Evolutionary conservation across 2,329 filamentous ascomycete species (phyloP).

Genomic region (Thielaviopsis punctulata): DNA sequence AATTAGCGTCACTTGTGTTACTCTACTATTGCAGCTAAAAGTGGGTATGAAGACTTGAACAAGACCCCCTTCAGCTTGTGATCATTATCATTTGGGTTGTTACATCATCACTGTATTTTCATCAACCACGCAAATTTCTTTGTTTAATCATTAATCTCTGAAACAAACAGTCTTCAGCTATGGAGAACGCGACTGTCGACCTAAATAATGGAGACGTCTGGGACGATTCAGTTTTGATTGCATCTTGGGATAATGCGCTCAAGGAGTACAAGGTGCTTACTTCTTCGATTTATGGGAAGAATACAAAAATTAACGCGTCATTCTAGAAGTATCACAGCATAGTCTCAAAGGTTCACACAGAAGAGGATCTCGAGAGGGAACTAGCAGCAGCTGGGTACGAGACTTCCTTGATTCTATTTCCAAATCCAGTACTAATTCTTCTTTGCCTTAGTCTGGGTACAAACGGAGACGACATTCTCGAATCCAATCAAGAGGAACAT

Average conservation of each 20-base stretch:
- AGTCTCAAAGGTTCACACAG: slow-evolving; percentile 46
- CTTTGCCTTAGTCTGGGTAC: slow-evolving; percentile 1
- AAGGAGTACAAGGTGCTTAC: slow-evolving; percentile 62
- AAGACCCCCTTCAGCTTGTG: not conserved
- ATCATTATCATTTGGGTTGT: not conserved
- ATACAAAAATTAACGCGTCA: slow-evolving; percentile 6
- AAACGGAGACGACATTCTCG: slow-evolving; percentile 2
- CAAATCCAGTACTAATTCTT: not conserved
- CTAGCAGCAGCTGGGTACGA: slow-evolving; percentile 8
- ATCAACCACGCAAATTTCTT: not conserved
- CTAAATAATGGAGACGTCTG: slow-evolving; percentile 59
- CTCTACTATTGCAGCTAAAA: not conserved
- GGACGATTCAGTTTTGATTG: slow-evolving; percentile 67
- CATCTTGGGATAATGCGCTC: slow-evolving; percentile 72
- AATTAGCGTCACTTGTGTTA: not conserved
- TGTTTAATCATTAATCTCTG: not conserved
- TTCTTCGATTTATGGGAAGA: slow-evolving; percentile 9
- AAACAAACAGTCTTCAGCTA: not conserved
- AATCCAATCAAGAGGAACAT: not conserved
- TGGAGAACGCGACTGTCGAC: slow-evolving; percentile 20
- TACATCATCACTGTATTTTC: not conserved
- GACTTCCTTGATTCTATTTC: not conserved
- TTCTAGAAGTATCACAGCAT: slow-evolving; percentile 59
- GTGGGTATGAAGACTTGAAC: not conserved
- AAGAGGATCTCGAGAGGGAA: slow-evolving; percentile 38